A percentile compares a stretch with the other conserved stretches of the same genome.
Evolutionary conservation across 768 basidiomycete species (phyloP).

Genomic region (Mrakia gelida): DNA sequence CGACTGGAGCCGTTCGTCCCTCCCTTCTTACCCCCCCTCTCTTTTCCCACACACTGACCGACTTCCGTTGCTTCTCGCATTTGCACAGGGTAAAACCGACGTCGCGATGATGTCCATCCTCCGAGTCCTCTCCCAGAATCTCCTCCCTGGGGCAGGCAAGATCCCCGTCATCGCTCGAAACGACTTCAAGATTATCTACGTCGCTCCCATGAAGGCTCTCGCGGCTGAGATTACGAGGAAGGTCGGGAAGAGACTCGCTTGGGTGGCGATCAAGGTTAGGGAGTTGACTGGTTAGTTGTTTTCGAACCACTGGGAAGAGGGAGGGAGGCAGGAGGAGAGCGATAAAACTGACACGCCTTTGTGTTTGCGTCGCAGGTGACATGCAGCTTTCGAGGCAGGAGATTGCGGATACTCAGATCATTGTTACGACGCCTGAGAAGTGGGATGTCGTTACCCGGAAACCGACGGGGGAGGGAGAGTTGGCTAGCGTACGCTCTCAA

Average conservation of each 20-base stretch:
- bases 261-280: constrained; percentile 79
- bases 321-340: too few species aligned
- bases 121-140: constrained; percentile 75
- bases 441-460: constrained; percentile 99
- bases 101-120: constrained; percentile 91
- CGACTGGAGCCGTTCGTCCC: constrained; percentile 84
- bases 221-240: constrained; percentile 94
- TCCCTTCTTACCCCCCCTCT: background rate
- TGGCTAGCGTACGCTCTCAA: constrained; percentile 67
- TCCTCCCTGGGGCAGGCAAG: constrained; percentile 39
- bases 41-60: background rate
- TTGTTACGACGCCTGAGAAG: constrained; percentile 98
- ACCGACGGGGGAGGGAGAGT: constrained; percentile 91
- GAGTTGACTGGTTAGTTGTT: constrained; percentile 72
- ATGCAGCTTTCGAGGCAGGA: constrained; percentile 95
- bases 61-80: background rate
- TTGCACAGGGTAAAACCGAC: constrained; percentile 89
- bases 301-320: background rate
- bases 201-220: constrained; percentile 98
- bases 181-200: constrained; percentile 93
- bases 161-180: constrained; percentile 59
- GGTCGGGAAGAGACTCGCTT: constrained; percentile 77
- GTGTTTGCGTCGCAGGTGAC: constrained; percentile 54
- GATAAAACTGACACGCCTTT: background rate
- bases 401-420: constrained; percentile 91